Evolutionary conservation across 1,139 yeast species (phyloP).

Genomic region (Keqinozyma sinolaborantium): DNA sequence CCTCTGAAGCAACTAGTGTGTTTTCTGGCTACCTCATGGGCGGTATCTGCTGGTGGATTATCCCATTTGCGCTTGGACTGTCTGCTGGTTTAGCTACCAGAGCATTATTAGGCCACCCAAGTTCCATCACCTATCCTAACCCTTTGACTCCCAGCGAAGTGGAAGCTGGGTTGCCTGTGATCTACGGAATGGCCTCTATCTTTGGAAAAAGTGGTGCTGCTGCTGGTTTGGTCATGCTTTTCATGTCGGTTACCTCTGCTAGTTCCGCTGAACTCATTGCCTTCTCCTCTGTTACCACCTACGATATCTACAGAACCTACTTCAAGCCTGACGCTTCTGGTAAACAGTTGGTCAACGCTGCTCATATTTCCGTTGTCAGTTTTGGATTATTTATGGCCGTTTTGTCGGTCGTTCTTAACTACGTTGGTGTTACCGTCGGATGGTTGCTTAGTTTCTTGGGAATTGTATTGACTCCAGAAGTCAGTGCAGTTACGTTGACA

Average conservation of each 20-base stretch:
- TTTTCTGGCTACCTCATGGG: slow-evolving; percentile 34
- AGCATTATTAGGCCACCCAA: slow-evolving; percentile 28
- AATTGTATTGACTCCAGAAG: slow-evolving; percentile 31
- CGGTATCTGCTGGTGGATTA: slow-evolving; percentile 36
- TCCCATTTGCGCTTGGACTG: slow-evolving; percentile 35
- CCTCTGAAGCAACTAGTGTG: slow-evolving; percentile 30
- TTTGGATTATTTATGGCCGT: slow-evolving; percentile 27
- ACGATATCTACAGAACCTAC: slow-evolving; percentile 32
- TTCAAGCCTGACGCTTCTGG: slow-evolving; percentile 32
- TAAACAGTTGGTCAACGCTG: slow-evolving; percentile 22
- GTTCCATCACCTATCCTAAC: slow-evolving; percentile 23
- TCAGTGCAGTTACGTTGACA: slow-evolving; percentile 28
- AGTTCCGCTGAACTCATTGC: slow-evolving; percentile 37
- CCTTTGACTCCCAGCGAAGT: slow-evolving; percentile 15
- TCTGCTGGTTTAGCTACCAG: slow-evolving; percentile 31
- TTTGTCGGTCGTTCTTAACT: slow-evolving; percentile 26
- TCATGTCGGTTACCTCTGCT: slow-evolving; percentile 37
- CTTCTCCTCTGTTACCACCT: slow-evolving; percentile 31
- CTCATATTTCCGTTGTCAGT: slow-evolving; percentile 22
- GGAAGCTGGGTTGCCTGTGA: slow-evolving; percentile 18
- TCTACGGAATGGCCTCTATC: slow-evolving; percentile 18
- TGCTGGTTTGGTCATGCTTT: slow-evolving; percentile 30
- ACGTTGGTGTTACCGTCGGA: slow-evolving; percentile 23
- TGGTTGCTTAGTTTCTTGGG: slow-evolving; percentile 33
- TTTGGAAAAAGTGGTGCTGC: slow-evolving; percentile 34